A percentile compares a stretch with the other conserved stretches of the same genome.
Evolutionary conservation across 1,139 yeast species (phyloP).

Genomic region (Debaryomycetaceae sp.): DNA sequence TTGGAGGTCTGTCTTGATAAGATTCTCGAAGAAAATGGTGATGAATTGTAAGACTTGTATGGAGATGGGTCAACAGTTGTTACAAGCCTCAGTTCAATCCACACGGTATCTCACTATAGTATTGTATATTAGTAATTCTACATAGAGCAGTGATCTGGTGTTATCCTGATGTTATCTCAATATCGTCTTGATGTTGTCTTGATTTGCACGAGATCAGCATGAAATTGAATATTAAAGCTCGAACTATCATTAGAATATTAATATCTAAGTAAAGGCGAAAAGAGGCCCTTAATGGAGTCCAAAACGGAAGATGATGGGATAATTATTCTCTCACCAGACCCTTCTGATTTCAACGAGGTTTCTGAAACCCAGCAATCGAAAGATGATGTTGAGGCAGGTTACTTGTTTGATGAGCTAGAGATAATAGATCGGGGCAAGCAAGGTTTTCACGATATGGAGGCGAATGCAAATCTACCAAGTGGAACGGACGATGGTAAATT

Average conservation of each 20-base stretch:
- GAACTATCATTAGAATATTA: too few relatives aligned
- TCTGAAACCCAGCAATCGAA: neutral
- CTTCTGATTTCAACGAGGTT: neutral
- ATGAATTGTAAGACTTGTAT: slow-evolving; percentile 22
- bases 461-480: too few relatives aligned
- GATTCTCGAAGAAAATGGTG: slow-evolving; percentile 53
- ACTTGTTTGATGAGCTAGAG: neutral
- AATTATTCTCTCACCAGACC: neutral
- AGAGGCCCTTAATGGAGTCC: neutral
- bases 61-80: neutral
- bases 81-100: too few relatives aligned
- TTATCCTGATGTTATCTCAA: too few relatives aligned
- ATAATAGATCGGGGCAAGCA: neutral
- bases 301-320: neutral
- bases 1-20: slow-evolving; percentile 43
- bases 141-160: too few relatives aligned
- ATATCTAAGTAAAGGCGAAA: neutral
- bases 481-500: too few relatives aligned
- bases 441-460: neutral
- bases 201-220: too few relatives aligned
- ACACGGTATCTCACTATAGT: neutral
- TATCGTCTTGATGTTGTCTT: too few relatives aligned
- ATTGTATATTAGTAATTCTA: neutral
- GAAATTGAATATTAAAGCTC: too few relatives aligned
- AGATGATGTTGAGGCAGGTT: neutral